phyloP scores from a whole-genome alignment of 75 land plant species.

The Azolla pinnata region DNA sequence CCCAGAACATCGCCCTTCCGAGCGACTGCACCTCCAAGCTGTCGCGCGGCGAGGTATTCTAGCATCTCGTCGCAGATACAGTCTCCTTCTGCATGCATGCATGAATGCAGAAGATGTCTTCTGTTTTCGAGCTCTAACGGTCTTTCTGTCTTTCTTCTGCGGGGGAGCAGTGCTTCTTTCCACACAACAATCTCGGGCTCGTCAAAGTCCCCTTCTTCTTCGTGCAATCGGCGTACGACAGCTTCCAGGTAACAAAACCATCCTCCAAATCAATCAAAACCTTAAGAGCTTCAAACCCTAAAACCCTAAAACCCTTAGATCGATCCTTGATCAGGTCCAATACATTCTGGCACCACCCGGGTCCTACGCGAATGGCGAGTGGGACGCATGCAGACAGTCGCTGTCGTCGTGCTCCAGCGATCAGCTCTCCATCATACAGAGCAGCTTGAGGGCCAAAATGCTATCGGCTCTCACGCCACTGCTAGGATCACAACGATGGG shows the following conservation, averaged over 20 bases:
- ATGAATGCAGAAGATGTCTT: not conserved
- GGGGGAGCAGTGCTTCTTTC: constrained; percentile 22
- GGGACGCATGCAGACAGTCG: constrained; percentile 16
- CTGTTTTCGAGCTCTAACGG: not conserved
- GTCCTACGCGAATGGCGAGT: constrained; percentile 12
- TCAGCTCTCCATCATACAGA: constrained; percentile 13
- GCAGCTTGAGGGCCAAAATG: constrained; percentile 12
- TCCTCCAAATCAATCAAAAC: not conserved
- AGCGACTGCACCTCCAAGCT: not conserved
- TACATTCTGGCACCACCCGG: not conserved
- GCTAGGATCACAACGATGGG: constrained; percentile 8
- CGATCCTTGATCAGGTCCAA: not conserved
- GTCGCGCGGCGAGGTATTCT: not conserved
- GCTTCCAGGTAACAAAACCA: constrained; percentile 18
- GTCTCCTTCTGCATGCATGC: not conserved
- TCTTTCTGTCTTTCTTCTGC: not conserved
- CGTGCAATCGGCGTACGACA: constrained; percentile 22
- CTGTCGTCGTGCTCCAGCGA: constrained; percentile 10
- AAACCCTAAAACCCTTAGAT: too few relatives aligned
- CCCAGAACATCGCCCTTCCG: not conserved
- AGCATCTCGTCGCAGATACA: not conserved
- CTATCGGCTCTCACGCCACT: constrained; percentile 15
- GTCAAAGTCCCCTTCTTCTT: constrained; percentile 22
- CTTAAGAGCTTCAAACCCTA: too few relatives aligned
- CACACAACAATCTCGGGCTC: constrained; percentile 13